Base-by-base conservation (phyloP, 2,329 filamentous ascomycete species). In the Penicillium rolfsii region DNA sequence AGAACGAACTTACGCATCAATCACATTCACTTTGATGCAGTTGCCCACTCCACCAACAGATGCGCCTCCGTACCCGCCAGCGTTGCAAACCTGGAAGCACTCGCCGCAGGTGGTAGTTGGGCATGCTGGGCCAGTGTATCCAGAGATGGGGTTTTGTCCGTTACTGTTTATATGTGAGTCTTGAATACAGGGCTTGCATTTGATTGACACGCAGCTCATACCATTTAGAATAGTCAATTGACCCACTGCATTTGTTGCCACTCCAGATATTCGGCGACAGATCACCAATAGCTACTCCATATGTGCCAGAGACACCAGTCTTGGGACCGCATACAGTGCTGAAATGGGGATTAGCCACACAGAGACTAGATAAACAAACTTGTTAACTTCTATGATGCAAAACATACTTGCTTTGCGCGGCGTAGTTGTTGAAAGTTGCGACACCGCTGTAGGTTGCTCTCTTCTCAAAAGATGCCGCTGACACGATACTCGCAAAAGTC, bases 391-490 rank as follows among this genome's bases (percentile, higher is more conserved):
- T 33, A 8, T 6, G 2, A 33, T 33, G 9, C 8, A 28, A 26
- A 46, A 46, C 43, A 16, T n/a, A 46, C 43, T 46, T 46, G 43
- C 43, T 16, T 24, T 46, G 43, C 11, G 43, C 11, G 22, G 43
- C 43, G 43, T 46, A 46, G 43, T 46, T 46, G n/a, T 46, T 46
- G 43, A 46, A 46, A 16, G 43, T 46, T 16, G 43, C 43, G 12
- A 46, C 43, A 16, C 43, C 43, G 43, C 22, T 46, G 12, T 46
- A 46, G 24, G 24, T 46, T 28, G 22, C 4, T 46, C 43, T 46
- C 43, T 46, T 46, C 24, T 46, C 43, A 24, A 46, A 16, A 2
- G 43, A 26, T 14, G 24, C 22, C 12, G 43, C 43, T 12, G 43
- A 28, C 22, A 24, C 43, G 12, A 28, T 28, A 16, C 5, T 46